A percentile compares a stretch with the other conserved stretches of the same genome.
Evolutionary conservation across 805 yeast genomes (phyloP).

Genomic region (Monosporozyma yasuniensis): DNA sequence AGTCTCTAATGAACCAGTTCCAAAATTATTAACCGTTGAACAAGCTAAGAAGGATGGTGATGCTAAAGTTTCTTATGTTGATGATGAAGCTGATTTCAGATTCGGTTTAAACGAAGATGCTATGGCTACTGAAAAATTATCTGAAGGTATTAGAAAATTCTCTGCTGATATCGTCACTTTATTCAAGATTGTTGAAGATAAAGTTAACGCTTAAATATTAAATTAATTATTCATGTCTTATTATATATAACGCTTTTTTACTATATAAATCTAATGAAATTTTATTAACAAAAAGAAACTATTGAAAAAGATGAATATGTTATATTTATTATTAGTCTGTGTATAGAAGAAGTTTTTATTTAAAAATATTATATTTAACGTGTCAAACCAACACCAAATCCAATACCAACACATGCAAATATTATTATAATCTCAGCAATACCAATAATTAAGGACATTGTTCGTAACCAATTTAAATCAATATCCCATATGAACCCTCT

Average conservation of each 20-base stretch:
- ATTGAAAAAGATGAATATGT: background rate
- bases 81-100: constrained; percentile 85
- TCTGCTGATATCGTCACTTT: constrained; percentile 86
- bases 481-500: constrained; percentile 28
- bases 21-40: constrained; percentile 65
- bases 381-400: constrained; percentile 37
- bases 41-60: constrained; percentile 41
- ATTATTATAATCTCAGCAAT: constrained; percentile 18
- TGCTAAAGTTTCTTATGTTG: constrained; percentile 67
- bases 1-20: constrained; percentile 67
- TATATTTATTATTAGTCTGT: background rate
- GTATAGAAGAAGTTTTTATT: no score
- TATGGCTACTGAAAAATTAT: constrained; percentile 94
- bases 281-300: no score
- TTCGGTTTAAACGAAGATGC: constrained; percentile 87
- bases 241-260: no score
- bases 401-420: constrained; percentile 38
- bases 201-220: constrained; percentile 34
- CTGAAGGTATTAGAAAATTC: constrained; percentile 96
- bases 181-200: constrained; percentile 53
- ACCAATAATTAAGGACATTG: constrained; percentile 29
- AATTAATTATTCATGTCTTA: background rate
- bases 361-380: background rate
- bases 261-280: no score
- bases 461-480: constrained; percentile 22